Conservation (phyloP, 768 basidiomycete genomes). For the Tylopilus felleus region DNA sequence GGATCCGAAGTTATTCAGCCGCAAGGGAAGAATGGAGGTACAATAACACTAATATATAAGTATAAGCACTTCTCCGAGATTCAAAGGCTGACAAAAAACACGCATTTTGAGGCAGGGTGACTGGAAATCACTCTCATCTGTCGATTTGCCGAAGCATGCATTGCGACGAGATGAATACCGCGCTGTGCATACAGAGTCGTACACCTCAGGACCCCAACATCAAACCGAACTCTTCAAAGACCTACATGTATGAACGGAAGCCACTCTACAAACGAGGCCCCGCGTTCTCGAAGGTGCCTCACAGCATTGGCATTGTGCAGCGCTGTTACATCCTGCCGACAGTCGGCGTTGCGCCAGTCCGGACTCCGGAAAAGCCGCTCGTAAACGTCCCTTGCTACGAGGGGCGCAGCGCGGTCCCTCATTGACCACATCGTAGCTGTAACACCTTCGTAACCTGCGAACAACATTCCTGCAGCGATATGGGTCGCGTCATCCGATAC, state of each 20-base stretch:
- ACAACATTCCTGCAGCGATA: constrained; percentile 39
- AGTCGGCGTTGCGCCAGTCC: constrained; percentile 8
- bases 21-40: neutral
- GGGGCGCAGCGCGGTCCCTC: constrained; percentile 11
- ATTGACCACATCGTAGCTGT: constrained; percentile 45
- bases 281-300: neutral
- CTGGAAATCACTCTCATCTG: neutral
- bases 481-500: constrained; percentile 36
- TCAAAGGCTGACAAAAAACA: no score
- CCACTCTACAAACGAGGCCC: neutral
- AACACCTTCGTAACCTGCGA: constrained; percentile 27
- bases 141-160: no score
- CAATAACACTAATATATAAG: no score
- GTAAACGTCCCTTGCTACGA: neutral
- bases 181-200: no score
- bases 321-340: neutral
- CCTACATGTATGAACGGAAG: neutral
- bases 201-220: neutral
- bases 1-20: neutral
- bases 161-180: no score
- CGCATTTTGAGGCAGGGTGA: no score
- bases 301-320: neutral
- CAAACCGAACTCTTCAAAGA: neutral
- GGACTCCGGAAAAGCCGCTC: neutral
- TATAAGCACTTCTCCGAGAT: no score